Evolutionary conservation across 371 early-diverging fungal species (phyloP).

Genomic region (Rozella allomycis): DNA sequence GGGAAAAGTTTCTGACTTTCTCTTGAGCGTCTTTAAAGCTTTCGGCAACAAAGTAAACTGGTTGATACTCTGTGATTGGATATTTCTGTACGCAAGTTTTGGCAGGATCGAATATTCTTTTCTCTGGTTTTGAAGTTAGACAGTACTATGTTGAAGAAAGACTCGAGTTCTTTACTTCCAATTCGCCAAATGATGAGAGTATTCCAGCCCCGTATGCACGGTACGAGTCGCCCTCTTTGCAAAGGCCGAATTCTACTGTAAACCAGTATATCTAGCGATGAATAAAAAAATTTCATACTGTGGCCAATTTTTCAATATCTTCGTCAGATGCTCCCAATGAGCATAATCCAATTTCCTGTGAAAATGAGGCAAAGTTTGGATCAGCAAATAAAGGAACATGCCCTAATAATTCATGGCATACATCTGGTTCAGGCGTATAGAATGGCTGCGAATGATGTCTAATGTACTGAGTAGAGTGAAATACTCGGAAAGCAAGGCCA

Average conservation of each 20-base stretch:
- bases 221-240: constrained; percentile 48
- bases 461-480: constrained; percentile 90
- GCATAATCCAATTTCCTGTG: constrained; percentile 74
- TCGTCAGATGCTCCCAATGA: constrained; percentile 80
- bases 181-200: constrained; percentile 84
- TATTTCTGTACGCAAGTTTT: constrained; percentile 57
- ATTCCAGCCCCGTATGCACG: constrained; percentile 87
- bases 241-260: constrained; percentile 85
- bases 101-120: constrained; percentile 58
- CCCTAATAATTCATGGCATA: constrained; percentile 64
- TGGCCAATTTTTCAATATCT: constrained; percentile 67
- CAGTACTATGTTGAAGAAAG: no score
- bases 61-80: constrained; percentile 86
- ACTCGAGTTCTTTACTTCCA: no score
- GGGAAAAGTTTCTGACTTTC: constrained; percentile 67
- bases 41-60: constrained; percentile 81
- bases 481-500: constrained; percentile 89
- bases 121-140: constrained; percentile 54
- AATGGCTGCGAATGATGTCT: constrained; percentile 72
- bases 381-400: constrained; percentile 78
- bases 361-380: constrained; percentile 86
- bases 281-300: constrained; percentile 11
- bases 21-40: constrained; percentile 78
- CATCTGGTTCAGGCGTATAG: constrained; percentile 86
- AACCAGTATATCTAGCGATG: constrained; percentile 54